Evolutionary conservation across 257 asterid species (phyloP).

Genomic region (Nicotiana benthamiana): DNA sequence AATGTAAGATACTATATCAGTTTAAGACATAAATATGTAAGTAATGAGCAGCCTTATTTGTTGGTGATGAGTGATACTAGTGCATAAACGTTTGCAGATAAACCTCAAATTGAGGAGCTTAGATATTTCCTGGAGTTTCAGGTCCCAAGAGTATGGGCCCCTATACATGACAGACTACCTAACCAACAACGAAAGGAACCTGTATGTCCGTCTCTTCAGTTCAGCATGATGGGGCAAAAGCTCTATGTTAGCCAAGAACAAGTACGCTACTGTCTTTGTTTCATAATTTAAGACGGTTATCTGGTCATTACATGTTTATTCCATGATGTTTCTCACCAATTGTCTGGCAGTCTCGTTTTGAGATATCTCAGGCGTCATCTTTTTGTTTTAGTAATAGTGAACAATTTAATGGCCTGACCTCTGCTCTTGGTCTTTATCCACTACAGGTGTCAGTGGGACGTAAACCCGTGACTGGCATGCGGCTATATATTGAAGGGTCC

Average conservation of each 20-base stretch:
- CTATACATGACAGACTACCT: constrained; percentile 54
- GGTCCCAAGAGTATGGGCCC: constrained; percentile 80
- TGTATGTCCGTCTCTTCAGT: constrained; percentile 70
- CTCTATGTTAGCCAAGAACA: constrained; percentile 79
- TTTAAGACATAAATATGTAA: neutral
- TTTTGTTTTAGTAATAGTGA: neutral
- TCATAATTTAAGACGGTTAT: neutral
- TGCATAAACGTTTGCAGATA: constrained; percentile 41
- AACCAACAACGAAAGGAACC: constrained; percentile 81
- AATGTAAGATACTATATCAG: constrained; percentile 35
- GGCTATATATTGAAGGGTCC: constrained; percentile 57
- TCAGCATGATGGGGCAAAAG: constrained; percentile 91
- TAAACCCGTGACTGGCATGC: constrained; percentile 77
- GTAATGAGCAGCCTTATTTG: neutral
- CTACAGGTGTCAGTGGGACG: constrained; percentile 74
- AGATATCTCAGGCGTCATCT: neutral
- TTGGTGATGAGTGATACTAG: neutral
- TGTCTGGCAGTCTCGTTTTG: neutral
- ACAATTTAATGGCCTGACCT: neutral
- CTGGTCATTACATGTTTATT: neutral
- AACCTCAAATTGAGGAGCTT: constrained; percentile 81
- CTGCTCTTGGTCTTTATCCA: neutral
- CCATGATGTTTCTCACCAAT: neutral
- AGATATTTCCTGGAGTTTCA: constrained; percentile 82
- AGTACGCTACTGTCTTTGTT: constrained; percentile 29